These are phyloP conservation scores for Beauveria sp. DNA, from an alignment of 2,329 filamentous ascomycete genomes.

Conservation along the genomic window DNA sequence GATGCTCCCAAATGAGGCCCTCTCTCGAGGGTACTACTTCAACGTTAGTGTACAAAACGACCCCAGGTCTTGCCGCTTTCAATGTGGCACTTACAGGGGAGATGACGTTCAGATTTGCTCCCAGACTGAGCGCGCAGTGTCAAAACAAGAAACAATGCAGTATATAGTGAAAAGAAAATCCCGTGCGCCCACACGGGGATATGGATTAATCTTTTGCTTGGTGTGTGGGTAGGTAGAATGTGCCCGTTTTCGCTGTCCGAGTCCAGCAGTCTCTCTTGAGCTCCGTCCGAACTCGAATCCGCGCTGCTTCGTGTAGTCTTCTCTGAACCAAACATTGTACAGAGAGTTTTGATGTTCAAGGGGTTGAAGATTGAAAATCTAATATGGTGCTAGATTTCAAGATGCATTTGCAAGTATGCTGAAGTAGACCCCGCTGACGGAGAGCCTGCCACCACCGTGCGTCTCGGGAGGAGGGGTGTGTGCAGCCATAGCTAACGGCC, in stretches of 20 bases:
- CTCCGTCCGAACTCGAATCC: neutral
- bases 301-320: neutral
- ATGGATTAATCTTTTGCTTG: neutral
- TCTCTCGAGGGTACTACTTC: neutral
- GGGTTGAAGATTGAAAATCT: no score
- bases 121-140: neutral
- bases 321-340: neutral
- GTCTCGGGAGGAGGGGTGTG: no score
- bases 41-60: no score
- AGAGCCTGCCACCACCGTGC: no score
- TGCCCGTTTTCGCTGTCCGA: neutral
- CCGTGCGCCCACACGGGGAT: neutral
- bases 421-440: no score
- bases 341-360: no score
- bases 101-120: neutral
- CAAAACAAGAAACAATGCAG: neutral
- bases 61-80: neutral
- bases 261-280: neutral
- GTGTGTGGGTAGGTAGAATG: neutral
- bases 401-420: no score
- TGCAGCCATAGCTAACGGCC: no score
- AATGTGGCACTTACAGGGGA: neutral
- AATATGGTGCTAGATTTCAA: no score
- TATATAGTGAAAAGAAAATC: neutral
- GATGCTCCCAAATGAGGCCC: neutral